Percentiles rank a stretch among this genome's conserved stretches.
Evolutionary conservation across 2,329 filamentous ascomycete species (phyloP).

Genomic region (Sporothrix sp.): DNA sequence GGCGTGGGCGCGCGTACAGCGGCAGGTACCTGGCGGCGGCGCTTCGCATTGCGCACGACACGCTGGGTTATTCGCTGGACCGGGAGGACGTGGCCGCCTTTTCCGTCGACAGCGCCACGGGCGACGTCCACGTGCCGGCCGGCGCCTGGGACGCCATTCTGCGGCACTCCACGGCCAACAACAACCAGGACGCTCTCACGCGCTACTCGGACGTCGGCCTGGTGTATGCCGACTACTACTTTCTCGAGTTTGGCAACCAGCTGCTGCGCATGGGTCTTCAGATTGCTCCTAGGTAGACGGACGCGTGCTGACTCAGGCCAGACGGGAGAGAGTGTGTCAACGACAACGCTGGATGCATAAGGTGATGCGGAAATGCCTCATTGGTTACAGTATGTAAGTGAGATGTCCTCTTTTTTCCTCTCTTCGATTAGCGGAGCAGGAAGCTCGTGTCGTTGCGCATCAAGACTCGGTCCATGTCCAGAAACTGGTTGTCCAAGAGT

Average conservation of each 20-base stretch:
- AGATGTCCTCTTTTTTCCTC: neutral
- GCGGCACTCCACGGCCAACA: constrained; percentile 23
- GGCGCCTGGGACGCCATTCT: constrained; percentile 22
- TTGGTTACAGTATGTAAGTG: neutral
- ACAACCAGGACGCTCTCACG: constrained; percentile 20
- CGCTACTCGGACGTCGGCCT: constrained; percentile 27
- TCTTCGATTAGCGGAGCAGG: neutral
- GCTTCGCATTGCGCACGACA: constrained; percentile 23
- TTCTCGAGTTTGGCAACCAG: constrained; percentile 36
- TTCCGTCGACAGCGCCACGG: constrained; percentile 12
- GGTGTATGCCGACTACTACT: constrained; percentile 38
- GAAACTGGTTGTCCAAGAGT: constrained; percentile 18
- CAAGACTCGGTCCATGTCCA: constrained; percentile 21
- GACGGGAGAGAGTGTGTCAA: neutral
- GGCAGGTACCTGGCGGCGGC: constrained; percentile 22
- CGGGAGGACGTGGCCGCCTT: constrained; percentile 13
- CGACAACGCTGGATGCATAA: too few species aligned
- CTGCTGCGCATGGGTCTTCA: constrained; percentile 27
- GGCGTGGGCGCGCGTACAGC: constrained; percentile 5
- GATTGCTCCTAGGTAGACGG: neutral
- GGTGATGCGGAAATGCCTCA: too few species aligned
- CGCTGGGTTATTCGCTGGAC: constrained; percentile 21
- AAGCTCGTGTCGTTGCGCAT: constrained; percentile 11
- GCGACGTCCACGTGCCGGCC: constrained; percentile 2
- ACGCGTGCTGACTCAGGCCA: too few species aligned